Base-by-base conservation (phyloP, 352 stramenopile genomes). In the Blastocystis hominis region DNA sequence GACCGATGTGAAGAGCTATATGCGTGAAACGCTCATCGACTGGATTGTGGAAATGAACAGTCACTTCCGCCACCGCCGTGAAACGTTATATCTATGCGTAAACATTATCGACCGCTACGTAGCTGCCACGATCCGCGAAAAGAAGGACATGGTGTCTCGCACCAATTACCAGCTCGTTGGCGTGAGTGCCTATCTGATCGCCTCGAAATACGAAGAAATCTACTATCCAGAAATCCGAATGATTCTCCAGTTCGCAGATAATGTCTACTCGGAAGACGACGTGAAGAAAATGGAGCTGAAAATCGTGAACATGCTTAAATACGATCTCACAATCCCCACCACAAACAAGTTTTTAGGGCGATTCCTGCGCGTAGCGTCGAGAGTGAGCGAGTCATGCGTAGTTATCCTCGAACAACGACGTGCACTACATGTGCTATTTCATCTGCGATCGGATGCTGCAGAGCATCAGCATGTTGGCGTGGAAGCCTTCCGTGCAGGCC, bases 181-280 rank as follows among this genome's bases (percentile, higher is more conserved):
- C 34, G 93, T 99, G 53, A 95, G 95, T 2, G 92, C 93, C 56
- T 93, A 99, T 78, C 92, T 98, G 86, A 94, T 98, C 78, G 96
- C 96, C 15, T 97, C 95, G 36, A 99, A 99, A 92, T 99, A 98
- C 90, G 97, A 99, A 89, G 97, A 99, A 90, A 98, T 99, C 75
- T 98, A 98, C 89, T 95, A 95, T 10, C 95, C 95, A 15, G 95
- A 98, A 90, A 93, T 98, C 69, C 90, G 93, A 20, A 96, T 99
- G 89, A 91, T 99, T 53, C 93, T 98, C 75, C 98, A 98, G 90
- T 98, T 99, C 89, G 98, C 96, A 64, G 95, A 98, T 90, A 91
- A 94, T 44, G 95, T 96, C 4, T 99, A 98, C 91, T 95, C 92
- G n/a, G 90, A 91, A 70, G 81, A 94, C 56, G 90, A 96, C 80